Conservation (phyloP, 768 basidiomycete species). For the Tubosaeta brunneosetosa region DNA sequence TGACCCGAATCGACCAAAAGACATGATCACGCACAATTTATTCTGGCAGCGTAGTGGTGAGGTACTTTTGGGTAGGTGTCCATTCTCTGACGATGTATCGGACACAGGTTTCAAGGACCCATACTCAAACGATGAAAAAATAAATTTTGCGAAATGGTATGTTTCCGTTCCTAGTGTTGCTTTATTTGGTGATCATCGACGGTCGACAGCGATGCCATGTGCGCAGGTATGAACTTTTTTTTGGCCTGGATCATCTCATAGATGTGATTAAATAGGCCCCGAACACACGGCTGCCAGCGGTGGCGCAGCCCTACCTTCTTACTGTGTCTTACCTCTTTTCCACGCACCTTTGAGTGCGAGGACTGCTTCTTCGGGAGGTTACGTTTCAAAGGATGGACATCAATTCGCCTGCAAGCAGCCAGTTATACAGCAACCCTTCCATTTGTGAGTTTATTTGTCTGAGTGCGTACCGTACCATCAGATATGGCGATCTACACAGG, state of each 20-base stretch:
- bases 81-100: too few species aligned
- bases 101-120: conserved; percentile 57
- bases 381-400: conserved; percentile 56
- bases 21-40: conserved; percentile 49
- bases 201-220: conserved; percentile 44
- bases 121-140: conserved; percentile 54
- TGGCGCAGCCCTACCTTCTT: conserved; percentile 45
- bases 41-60: conserved; percentile 60
- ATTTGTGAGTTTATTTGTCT: conserved; percentile 43
- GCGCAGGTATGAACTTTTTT: conserved; percentile 46
- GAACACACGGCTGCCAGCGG: conserved; percentile 43
- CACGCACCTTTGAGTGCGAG: conserved; percentile 31
- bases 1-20: conserved; percentile 45
- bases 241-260: too few species aligned
- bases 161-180: too few species aligned
- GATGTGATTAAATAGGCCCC: conserved; percentile 34
- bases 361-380: conserved; percentile 32
- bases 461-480: neutral
- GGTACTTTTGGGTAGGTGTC: too few species aligned
- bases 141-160: conserved; percentile 51
- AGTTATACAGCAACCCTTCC: conserved; percentile 51
- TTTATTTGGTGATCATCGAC: neutral
- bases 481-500: conserved; percentile 21
- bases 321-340: conserved; percentile 51
- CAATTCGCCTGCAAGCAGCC: conserved; percentile 52